phyloP scores from a whole-genome alignment of 1,284 basidiomycete genomes.

The Leccinum fallax region DNA sequence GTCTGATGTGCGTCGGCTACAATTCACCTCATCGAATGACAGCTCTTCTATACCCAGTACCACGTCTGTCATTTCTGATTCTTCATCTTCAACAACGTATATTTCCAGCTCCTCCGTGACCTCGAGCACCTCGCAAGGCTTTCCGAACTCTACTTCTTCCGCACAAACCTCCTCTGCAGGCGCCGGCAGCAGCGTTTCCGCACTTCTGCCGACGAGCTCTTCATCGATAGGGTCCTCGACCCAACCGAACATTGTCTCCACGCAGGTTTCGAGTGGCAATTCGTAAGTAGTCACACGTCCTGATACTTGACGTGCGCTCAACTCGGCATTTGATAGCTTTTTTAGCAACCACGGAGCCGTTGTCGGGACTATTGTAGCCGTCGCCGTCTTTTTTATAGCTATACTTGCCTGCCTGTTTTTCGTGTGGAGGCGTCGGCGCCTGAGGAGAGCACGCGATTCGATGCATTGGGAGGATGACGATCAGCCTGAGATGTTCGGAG shows the following conservation, averaged over 20 bases:
- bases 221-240: constrained; percentile 50
- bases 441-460: constrained; percentile 36
- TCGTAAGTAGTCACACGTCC: constrained; percentile 21
- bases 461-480: constrained; percentile 39
- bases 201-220: constrained; percentile 38
- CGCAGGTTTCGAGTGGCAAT: constrained; percentile 37
- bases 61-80: constrained; percentile 1
- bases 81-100: not conserved
- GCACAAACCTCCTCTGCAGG: not conserved
- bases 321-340: constrained; percentile 43
- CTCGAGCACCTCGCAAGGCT: not conserved
- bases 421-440: constrained; percentile 44
- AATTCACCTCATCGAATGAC: not conserved
- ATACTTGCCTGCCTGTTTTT: constrained; percentile 40
- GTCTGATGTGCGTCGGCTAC: not conserved
- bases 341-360: constrained; percentile 56
- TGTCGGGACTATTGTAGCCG: constrained; percentile 56
- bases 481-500: constrained; percentile 4
- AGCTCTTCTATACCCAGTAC: not conserved
- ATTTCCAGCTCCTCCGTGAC: not conserved
- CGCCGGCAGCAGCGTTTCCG: constrained; percentile 39
- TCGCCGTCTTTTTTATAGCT: constrained; percentile 47
- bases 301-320: not conserved
- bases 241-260: constrained; percentile 42
- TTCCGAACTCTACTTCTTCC: not conserved